Base-by-base conservation (phyloP, 257 asterid species). In the Lavandula angustifolia region DNA sequence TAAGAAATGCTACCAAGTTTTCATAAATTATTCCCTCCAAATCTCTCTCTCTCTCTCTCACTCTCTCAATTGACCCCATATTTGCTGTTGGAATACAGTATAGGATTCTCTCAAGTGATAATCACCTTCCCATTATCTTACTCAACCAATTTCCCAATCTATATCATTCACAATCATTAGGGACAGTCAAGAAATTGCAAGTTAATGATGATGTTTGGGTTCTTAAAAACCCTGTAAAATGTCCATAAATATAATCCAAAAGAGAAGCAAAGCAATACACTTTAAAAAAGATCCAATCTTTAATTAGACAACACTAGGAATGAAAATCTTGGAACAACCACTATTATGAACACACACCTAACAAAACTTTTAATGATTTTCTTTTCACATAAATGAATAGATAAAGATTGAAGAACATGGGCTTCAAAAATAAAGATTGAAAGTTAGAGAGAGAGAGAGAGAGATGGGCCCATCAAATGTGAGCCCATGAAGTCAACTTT, bases 401-500 rank as follows among this genome's bases (percentile, higher is more conserved):
- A 12, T 9, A 12, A 55, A 31, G 54, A 54, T 35, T 49, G 52
- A 60, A 41, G 63, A 74, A 69, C 75, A 74, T 56, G 69, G 65
- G 70, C 17, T 41, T 49, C 29, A 40, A 38, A 38, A 22, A 22
- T 22, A 22, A 22, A 22, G 27, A 22, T 22, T 22, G 27, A 22
- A 22, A 22, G 27, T 22, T 22, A 0, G 27, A 22, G 27, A 52
- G 37, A 11, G 17, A 29, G 60, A 54, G 60, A 34, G 47, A 34
- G 46, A 55, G 46, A 55, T 35, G 73, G 42, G 69, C 70, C 76
- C 85, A 72, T 72, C n/a, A 53, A 13, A 46, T 33, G 4, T 66
- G 37, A 53, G 42, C 9, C 42, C 16, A 13, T 56, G 29, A 67
- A 64, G 78, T 68, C 82, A 73, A 84, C 75, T 54, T 76, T 66